Evolutionary conservation across 441 rosid species (phyloP).

Genomic region (Pelargonium cotyledonis): DNA sequence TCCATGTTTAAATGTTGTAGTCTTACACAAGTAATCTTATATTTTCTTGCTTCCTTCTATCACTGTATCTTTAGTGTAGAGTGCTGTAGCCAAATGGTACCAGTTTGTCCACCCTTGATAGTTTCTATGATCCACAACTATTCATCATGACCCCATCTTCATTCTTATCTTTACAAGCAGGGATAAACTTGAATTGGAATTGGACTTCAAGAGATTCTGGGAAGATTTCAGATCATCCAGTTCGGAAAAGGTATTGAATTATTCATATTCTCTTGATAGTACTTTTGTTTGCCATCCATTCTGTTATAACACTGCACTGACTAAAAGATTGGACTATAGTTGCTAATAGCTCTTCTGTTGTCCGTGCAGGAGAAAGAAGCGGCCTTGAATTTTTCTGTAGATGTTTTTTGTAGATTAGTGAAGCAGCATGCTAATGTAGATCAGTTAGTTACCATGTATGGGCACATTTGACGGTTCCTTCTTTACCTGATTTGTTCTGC

Average conservation of each 20-base stretch:
- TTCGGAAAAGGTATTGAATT: slow-evolving; percentile 70
- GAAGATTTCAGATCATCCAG: slow-evolving; percentile 98
- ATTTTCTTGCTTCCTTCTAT: too few species aligned
- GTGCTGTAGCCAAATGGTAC: not conserved
- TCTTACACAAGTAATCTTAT: not conserved
- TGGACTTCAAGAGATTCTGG: slow-evolving; percentile 98
- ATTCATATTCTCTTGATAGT: not conserved
- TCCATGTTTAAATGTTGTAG: not conserved
- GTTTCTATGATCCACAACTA: slow-evolving; percentile 3
- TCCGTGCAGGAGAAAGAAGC: slow-evolving; percentile 94
- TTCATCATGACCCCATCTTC: slow-evolving; percentile 13
- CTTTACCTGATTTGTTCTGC: slow-evolving; percentile 1
- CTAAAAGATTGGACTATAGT: not conserved
- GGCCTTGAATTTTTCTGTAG: slow-evolving; percentile 86
- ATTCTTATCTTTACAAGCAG: slow-evolving; percentile 35
- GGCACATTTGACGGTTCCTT: not conserved
- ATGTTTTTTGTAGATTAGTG: slow-evolving; percentile 96
- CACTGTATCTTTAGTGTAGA: too few species aligned
- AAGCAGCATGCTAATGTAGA: slow-evolving; percentile 90
- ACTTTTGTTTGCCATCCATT: slow-evolving; percentile 9
- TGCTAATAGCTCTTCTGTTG: slow-evolving; percentile 32
- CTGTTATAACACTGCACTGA: slow-evolving; percentile 9
- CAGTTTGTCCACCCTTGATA: not conserved
- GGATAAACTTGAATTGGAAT: slow-evolving; percentile 80
- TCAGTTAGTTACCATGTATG: slow-evolving; percentile 92